phyloP scores from a whole-genome alignment of 2,329 filamentous ascomycete species.

The Diplodia corticola region DNA sequence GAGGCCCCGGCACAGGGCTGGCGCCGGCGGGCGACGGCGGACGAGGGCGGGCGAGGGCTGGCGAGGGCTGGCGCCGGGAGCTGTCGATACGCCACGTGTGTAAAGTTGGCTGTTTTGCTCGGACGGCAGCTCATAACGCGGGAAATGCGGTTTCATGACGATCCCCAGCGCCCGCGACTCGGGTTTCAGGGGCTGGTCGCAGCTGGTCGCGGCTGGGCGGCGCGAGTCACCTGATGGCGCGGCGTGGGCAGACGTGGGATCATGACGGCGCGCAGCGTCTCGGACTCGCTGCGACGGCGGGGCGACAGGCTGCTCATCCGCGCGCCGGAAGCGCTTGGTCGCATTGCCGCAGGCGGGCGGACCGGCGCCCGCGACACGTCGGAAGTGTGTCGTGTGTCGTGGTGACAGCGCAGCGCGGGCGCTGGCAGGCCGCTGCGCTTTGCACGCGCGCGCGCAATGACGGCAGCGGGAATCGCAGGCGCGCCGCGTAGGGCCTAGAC shows the following conservation, averaged over 20 bases:
- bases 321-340: constrained; percentile 3
- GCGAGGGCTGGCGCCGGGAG: background rate
- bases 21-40: background rate
- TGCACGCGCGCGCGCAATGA: background rate
- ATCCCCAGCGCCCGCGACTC: background rate
- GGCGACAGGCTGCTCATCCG: constrained; percentile 7
- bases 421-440: background rate
- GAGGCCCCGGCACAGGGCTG: background rate
- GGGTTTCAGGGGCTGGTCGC: constrained; percentile 4
- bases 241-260: constrained; percentile 14
- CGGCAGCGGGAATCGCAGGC: background rate
- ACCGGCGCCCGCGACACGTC: background rate
- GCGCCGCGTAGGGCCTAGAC: background rate
- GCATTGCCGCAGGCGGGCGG: background rate
- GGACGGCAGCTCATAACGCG: background rate
- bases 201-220: no score
- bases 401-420: constrained; percentile 17
- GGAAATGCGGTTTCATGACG: constrained; percentile 15
- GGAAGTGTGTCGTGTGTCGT: background rate
- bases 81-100: constrained; percentile 15
- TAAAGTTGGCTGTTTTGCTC: background rate
- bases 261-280: background rate
- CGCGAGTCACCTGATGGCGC: constrained; percentile 2
- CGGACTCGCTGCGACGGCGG: background rate
- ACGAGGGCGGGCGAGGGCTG: background rate